Percentiles rank a stretch among this genome's conserved stretches.
Evolutionary conservation across 2,329 filamentous ascomycete genomes (phyloP).

Genomic region (Calonectria pseudoreteaudii): DNA sequence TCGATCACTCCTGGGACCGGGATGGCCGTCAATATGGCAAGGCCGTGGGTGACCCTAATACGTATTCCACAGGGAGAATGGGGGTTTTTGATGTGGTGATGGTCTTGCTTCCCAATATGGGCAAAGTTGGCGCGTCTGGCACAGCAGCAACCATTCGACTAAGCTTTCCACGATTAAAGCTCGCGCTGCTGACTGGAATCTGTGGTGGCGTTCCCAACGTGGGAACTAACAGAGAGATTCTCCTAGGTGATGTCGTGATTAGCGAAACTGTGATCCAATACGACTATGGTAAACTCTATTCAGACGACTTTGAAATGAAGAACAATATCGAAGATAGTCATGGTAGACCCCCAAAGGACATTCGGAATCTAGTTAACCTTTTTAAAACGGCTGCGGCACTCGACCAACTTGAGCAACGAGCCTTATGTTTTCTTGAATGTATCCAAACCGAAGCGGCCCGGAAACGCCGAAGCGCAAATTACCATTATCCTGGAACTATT

Average conservation of each 20-base stretch:
- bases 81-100: conserved; percentile 44
- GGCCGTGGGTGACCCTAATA: conserved; percentile 27
- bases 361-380: conserved; percentile 41
- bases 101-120: conserved; percentile 40
- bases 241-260: conserved; percentile 49
- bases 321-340: conserved; percentile 39
- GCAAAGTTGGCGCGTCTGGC: conserved; percentile 43
- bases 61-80: conserved; percentile 39
- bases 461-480: neutral
- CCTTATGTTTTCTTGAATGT: neutral
- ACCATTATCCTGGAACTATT: conserved; percentile 41
- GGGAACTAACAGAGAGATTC: conserved; percentile 28
- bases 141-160: conserved; percentile 41
- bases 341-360: conserved; percentile 34
- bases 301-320: conserved; percentile 39
- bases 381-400: conserved; percentile 32
- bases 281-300: conserved; percentile 43
- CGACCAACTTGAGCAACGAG: neutral
- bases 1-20: neutral
- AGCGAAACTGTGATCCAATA: conserved; percentile 46
- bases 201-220: conserved; percentile 51
- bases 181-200: conserved; percentile 53
- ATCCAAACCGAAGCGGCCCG: neutral
- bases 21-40: neutral
- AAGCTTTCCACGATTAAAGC: conserved; percentile 47